Evolutionary conservation across 345 rosid species (phyloP).

Genomic region (Populus alba): DNA sequence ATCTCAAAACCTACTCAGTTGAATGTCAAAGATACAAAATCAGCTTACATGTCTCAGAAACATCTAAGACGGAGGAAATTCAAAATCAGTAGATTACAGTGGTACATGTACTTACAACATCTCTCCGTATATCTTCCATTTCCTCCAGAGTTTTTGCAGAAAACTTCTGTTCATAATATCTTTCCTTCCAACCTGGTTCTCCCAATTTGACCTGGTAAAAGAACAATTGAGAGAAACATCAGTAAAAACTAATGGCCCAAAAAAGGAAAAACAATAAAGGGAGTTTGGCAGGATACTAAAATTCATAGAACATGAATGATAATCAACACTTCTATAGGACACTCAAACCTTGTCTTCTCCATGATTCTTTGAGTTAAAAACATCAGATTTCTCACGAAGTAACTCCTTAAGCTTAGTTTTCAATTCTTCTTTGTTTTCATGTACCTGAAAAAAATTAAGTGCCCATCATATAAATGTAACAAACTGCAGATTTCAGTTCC

Average conservation of each 20-base stretch:
- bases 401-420: constrained; percentile 67
- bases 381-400: constrained; percentile 67
- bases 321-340: background rate
- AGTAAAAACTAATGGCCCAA: background rate
- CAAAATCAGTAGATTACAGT: background rate
- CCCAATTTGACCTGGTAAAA: constrained; percentile 69
- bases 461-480: background rate
- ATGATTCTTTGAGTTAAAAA: constrained; percentile 50
- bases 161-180: constrained; percentile 89
- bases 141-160: constrained; percentile 57
- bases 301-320: background rate
- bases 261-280: background rate
- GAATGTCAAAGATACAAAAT: constrained; percentile 17
- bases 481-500: background rate
- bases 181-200: constrained; percentile 87
- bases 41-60: background rate
- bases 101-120: constrained; percentile 64
- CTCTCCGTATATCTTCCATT: constrained; percentile 65
- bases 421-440: constrained; percentile 63
- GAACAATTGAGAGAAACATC: background rate
- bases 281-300: background rate
- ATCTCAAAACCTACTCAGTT: constrained; percentile 60
- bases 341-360: constrained; percentile 75
- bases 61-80: background rate
- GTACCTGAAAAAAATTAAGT: constrained; percentile 37